Percentiles rank a stretch among this genome's conserved stretches.
These are phyloP conservation scores for Schizochytrium sp. DNA, from an alignment of 108 stramenopile genomes.

Conservation along the genomic window DNA sequence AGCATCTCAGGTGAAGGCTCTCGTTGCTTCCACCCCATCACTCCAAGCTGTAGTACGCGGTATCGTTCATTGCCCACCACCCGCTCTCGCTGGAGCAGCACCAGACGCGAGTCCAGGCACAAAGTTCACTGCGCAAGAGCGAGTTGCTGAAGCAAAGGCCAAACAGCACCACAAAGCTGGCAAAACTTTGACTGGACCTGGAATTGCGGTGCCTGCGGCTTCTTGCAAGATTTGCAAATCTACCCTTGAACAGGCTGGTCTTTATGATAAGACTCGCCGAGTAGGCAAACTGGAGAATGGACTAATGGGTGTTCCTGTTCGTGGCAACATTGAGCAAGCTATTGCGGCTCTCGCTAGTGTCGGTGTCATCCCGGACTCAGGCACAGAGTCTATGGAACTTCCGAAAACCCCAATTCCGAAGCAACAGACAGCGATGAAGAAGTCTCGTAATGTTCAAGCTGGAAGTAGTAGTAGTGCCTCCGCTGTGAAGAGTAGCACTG, in stretches of 20 bases:
- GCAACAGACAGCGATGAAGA: not conserved
- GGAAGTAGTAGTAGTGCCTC: no score
- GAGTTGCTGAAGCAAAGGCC: not conserved
- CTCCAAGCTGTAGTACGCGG: no score
- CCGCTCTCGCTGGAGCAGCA: not conserved
- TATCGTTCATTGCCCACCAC: not conserved
- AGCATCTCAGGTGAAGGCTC: not conserved
- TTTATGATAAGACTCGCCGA: constrained; percentile 35
- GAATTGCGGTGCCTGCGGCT: not conserved
- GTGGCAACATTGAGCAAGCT: not conserved
- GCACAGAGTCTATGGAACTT: not conserved
- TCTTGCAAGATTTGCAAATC: constrained; percentile 13
- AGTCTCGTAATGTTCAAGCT: not conserved
- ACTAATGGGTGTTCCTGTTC: not conserved
- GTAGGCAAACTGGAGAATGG: constrained; percentile 1
- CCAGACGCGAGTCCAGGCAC: not conserved
- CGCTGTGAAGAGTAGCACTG: no score
- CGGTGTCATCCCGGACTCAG: not conserved
- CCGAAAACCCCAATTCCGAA: not conserved
- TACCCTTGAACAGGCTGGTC: constrained; percentile 29
- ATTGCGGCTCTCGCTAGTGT: not conserved
- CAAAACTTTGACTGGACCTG: not conserved
- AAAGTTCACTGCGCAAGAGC: not conserved
- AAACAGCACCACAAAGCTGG: not conserved
- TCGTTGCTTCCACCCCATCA: not conserved